Evolutionary conservation across 495 filamentous ascomycete genomes (phyloP).

Genomic region (Halenospora varia): DNA sequence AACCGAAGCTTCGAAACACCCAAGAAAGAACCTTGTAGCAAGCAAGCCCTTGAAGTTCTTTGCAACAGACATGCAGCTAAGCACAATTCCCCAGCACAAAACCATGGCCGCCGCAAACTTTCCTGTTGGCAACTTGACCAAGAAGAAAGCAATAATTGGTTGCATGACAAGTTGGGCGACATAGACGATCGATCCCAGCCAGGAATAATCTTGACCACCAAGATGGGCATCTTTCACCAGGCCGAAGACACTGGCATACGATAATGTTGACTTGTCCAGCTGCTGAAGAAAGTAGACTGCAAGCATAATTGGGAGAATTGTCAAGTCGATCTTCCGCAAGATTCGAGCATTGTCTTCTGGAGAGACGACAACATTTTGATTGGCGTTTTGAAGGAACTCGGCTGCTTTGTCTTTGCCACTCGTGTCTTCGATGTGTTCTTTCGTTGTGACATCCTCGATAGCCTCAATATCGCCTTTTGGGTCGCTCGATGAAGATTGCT

Average conservation of each 20-base stretch:
- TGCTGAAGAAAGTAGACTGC: conserved; percentile 61
- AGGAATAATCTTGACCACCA: conserved; percentile 40
- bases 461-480: conserved; percentile 28
- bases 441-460: conserved; percentile 7
- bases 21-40: conserved; percentile 58
- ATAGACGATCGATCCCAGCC: conserved; percentile 58
- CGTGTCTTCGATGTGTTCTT: conserved; percentile 1
- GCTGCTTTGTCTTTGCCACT: conserved; percentile 39
- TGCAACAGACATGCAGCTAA: conserved; percentile 51
- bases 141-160: conserved; percentile 56
- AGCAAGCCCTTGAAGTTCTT: conserved; percentile 44
- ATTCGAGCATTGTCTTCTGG: conserved; percentile 30
- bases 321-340: conserved; percentile 11
- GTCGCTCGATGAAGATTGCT: too few species aligned
- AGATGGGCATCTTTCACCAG: conserved; percentile 47
- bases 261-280: conserved; percentile 61
- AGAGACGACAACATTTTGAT: conserved; percentile 39
- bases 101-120: conserved; percentile 59
- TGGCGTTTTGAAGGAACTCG: conserved; percentile 39
- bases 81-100: conserved; percentile 54
- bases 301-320: conserved; percentile 38
- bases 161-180: conserved; percentile 66
- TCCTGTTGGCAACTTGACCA: conserved; percentile 56
- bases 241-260: conserved; percentile 61
- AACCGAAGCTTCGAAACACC: conserved; percentile 58